A percentile compares a stretch with the other conserved stretches of the same genome.
These are phyloP conservation scores for Hydnomerulius pinastri DNA, from an alignment of 768 basidiomycete species.

Conservation along the genomic window DNA sequence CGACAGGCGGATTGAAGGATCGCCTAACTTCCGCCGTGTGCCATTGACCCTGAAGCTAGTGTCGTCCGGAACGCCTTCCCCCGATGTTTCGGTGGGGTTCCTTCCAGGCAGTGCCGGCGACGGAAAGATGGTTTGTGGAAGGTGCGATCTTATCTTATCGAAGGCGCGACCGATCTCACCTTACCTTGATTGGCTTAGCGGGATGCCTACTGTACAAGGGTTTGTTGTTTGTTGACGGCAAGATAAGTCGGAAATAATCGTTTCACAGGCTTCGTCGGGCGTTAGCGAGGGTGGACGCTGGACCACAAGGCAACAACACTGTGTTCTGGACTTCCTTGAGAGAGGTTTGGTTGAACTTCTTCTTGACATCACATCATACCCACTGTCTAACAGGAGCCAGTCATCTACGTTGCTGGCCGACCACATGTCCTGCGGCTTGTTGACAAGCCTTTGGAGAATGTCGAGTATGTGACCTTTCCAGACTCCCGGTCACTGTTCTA, in stretches of 20 bases:
- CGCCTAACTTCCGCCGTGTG: conserved; percentile 89
- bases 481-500: not conserved
- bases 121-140: conserved; percentile 75
- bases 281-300: conserved; percentile 76
- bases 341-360: conserved; percentile 54
- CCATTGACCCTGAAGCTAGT: conserved; percentile 56
- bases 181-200: conserved; percentile 48
- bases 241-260: conserved; percentile 1
- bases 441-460: conserved; percentile 88
- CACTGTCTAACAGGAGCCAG: conserved; percentile 68
- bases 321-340: conserved; percentile 96
- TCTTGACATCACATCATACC: not conserved
- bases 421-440: conserved; percentile 90
- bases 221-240: conserved; percentile 1
- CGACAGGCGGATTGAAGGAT: conserved; percentile 81
- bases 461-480: conserved; percentile 63
- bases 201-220: conserved; percentile 95
- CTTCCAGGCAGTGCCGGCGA: conserved; percentile 37
- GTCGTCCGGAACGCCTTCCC: conserved; percentile 26
- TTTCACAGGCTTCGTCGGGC: conserved; percentile 69
- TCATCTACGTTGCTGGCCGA: conserved; percentile 83
- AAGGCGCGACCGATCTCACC: conserved; percentile 1
- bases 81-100: conserved; percentile 39
- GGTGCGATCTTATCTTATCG: conserved; percentile 41
- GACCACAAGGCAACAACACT: conserved; percentile 68